A percentile compares a stretch with the other conserved stretches of the same genome.
phyloP scores from a whole-genome alignment of 108 stramenopile genomes.

The Cyclotella cryptica region DNA sequence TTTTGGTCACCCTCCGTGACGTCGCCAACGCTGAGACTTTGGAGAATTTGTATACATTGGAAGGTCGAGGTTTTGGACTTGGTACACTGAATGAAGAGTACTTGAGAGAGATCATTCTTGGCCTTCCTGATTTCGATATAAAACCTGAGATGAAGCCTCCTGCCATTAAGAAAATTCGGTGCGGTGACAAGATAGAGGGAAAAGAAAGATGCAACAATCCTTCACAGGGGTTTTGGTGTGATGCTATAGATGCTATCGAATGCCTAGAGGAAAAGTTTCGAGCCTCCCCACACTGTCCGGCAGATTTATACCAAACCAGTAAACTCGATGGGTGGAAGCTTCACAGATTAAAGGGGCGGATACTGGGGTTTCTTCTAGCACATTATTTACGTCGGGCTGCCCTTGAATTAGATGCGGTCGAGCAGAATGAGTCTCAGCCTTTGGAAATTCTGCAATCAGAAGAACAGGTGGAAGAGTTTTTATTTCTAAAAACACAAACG shows the following conservation, averaged over 20 bases:
- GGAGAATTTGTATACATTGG: conserved; percentile 10
- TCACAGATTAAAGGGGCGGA: conserved; percentile 32
- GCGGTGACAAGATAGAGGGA: conserved; percentile 32
- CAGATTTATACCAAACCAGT: conserved; percentile 19
- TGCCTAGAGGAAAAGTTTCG: conserved; percentile 19
- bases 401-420: conserved; percentile 22
- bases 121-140: conserved; percentile 14
- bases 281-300: background rate
- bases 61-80: conserved; percentile 22
- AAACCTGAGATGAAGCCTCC: background rate
- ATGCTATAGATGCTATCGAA: conserved; percentile 17
- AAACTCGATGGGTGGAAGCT: conserved; percentile 46
- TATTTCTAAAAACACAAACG: conserved; percentile 27
- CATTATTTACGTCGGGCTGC: conserved; percentile 28
- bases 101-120: conserved; percentile 18
- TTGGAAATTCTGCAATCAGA: conserved; percentile 9
- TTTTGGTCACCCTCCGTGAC: conserved; percentile 17
- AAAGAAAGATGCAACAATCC: conserved; percentile 26
- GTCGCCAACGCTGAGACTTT: background rate
- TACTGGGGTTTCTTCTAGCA: conserved; percentile 25
- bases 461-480: conserved; percentile 29
- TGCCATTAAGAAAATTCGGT: conserved; percentile 20
- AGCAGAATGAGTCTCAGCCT: background rate
- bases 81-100: conserved; percentile 15
- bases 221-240: conserved; percentile 13